Evolutionary conservation across 2,329 filamentous ascomycete genomes (phyloP).

Genomic region (Colletotrichum paranaense): DNA sequence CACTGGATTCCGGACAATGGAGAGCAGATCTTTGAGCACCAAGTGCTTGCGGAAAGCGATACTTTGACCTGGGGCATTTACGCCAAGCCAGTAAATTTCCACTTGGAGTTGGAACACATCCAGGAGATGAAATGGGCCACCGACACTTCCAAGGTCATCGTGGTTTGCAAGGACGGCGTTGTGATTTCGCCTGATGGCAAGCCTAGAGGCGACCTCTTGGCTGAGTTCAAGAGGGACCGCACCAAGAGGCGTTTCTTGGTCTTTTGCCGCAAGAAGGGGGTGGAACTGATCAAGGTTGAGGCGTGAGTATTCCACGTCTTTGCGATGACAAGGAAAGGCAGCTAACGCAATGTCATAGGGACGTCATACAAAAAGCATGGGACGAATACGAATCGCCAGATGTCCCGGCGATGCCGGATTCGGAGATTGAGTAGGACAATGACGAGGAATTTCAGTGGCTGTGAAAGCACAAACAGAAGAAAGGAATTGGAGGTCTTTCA

Average conservation of each 20-base stretch:
- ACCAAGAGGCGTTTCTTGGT: slow-evolving; percentile 64
- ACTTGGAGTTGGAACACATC: slow-evolving; percentile 59
- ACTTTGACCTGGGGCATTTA: slow-evolving; percentile 61
- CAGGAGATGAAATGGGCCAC: slow-evolving; percentile 57
- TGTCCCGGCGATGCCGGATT: slow-evolving; percentile 28
- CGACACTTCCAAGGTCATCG: slow-evolving; percentile 54
- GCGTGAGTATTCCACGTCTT: slow-evolving; percentile 48
- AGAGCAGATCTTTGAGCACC: slow-evolving; percentile 61
- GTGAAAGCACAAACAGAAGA: background rate
- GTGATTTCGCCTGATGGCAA: slow-evolving; percentile 45
- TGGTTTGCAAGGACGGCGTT: slow-evolving; percentile 45
- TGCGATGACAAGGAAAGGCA: background rate
- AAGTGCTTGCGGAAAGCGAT: slow-evolving; percentile 59
- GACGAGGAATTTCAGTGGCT: background rate
- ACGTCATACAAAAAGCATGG: slow-evolving; percentile 55
- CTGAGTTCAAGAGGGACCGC: slow-evolving; percentile 62
- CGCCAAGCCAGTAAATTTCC: slow-evolving; percentile 62
- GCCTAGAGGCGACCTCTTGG: slow-evolving; percentile 59
- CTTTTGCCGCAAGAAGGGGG: slow-evolving; percentile 57
- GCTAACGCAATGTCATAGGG: slow-evolving; percentile 31
- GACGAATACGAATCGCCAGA: slow-evolving; percentile 39
- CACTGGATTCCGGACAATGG: slow-evolving; percentile 56
- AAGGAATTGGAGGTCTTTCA: background rate
- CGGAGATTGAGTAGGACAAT: slow-evolving; percentile 17
- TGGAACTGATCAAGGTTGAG: slow-evolving; percentile 52